Conservation (phyloP, 805 yeast species). For the Kuraishia hungarica region DNA sequence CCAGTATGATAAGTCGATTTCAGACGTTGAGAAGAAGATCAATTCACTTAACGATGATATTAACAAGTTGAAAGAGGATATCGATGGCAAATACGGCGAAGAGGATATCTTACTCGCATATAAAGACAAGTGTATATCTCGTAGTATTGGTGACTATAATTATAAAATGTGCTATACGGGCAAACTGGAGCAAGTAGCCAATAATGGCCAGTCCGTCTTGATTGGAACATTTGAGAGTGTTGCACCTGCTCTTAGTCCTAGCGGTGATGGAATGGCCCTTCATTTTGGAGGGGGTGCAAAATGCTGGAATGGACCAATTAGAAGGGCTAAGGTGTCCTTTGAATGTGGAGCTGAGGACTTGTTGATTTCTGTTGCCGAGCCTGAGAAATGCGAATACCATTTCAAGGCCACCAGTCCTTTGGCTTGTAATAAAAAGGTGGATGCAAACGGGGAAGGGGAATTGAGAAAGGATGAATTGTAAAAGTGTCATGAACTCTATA, state of each 20-base stretch:
- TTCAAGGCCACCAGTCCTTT: conserved; percentile 40
- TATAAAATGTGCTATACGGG: conserved; percentile 57
- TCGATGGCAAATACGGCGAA: conserved; percentile 40
- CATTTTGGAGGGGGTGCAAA: conserved; percentile 54
- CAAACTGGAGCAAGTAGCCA: conserved; percentile 43
- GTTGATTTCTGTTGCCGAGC: conserved; percentile 69
- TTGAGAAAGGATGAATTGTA: neutral
- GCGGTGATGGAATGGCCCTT: conserved; percentile 11
- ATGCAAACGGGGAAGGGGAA: neutral
- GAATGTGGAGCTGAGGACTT: conserved; percentile 56
- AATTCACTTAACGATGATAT: conserved; percentile 2
- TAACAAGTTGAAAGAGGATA: conserved; percentile 7
- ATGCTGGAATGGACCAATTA: conserved; percentile 93
- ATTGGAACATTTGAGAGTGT: conserved; percentile 33
- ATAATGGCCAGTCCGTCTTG: conserved; percentile 33
- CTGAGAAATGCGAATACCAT: conserved; percentile 77
- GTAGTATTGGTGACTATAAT: conserved; percentile 58
- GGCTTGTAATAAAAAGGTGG: conserved; percentile 24
- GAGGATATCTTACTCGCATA: conserved; percentile 57
- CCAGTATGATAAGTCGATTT: neutral
- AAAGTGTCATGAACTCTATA: neutral
- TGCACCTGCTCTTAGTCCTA: conserved; percentile 4
- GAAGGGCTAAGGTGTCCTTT: conserved; percentile 58
- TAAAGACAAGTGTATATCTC: conserved; percentile 35
- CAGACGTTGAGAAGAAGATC: conserved; percentile 2